Percentiles rank a stretch among this genome's conserved stretches.
Evolutionary conservation across 1,284 basidiomycete genomes (phyloP).

Genomic region (Irpex sp.): DNA sequence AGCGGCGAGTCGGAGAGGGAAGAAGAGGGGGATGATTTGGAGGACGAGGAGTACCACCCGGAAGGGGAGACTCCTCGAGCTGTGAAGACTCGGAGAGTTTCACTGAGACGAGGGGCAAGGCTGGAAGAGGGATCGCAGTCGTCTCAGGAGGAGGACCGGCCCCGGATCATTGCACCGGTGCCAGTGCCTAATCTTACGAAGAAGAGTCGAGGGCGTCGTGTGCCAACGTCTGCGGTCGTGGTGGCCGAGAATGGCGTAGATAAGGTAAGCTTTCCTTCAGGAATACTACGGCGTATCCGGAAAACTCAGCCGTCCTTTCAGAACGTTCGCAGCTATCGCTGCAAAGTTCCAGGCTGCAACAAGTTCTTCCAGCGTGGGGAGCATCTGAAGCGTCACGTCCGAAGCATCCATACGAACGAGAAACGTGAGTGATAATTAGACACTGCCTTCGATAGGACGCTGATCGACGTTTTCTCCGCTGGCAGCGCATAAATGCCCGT

Average conservation of each 20-base stretch:
- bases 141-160: constrained; percentile 2
- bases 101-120: constrained; percentile 1
- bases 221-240: constrained; percentile 53
- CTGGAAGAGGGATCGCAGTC: constrained; percentile 1
- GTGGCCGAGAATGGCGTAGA: constrained; percentile 33
- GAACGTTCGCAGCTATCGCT: constrained; percentile 62
- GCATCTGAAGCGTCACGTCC: constrained; percentile 75
- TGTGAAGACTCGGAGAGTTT: constrained; percentile 25
- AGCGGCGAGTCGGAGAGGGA: constrained; percentile 27
- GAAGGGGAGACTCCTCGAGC: constrained; percentile 29
- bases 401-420: constrained; percentile 79
- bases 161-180: constrained; percentile 47
- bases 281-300: constrained; percentile 14
- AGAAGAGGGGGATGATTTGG: constrained; percentile 23
- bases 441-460: neutral
- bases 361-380: constrained; percentile 79
- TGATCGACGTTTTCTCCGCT: constrained; percentile 3
- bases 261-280: constrained; percentile 25
- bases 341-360: constrained; percentile 71
- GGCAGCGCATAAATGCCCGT: constrained; percentile 72
- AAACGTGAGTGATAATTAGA: constrained; percentile 53
- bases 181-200: constrained; percentile 72
- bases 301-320: constrained; percentile 3
- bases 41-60: constrained; percentile 18
- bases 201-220: constrained; percentile 66